Percentiles rank a stretch among this genome's conserved stretches.
phyloP scores from a whole-genome alignment of 768 basidiomycete species.

The Thelephora aurantiotincta region DNA sequence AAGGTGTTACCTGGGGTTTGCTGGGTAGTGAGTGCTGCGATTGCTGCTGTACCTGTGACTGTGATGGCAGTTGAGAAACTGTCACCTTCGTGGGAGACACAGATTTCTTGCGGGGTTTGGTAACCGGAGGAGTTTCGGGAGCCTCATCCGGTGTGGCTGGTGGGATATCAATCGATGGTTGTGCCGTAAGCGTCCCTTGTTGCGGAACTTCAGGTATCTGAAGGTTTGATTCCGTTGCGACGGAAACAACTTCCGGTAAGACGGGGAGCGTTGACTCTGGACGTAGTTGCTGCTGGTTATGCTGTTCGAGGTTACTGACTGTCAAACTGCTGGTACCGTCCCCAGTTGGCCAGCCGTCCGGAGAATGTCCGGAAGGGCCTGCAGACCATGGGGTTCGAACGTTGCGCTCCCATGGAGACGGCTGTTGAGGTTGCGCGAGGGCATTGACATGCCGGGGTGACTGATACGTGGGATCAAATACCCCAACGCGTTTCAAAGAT shows the following conservation, averaged over 20 bases:
- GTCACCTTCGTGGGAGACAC: too few species aligned
- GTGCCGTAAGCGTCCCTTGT: too few species aligned
- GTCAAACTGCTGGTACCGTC: slow-evolving; percentile 37
- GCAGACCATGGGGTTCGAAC: slow-evolving; percentile 4
- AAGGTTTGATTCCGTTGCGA: too few species aligned
- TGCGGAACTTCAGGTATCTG: too few species aligned
- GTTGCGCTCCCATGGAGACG: slow-evolving; percentile 10
- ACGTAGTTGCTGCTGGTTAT: slow-evolving; percentile 37
- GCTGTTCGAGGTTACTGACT: slow-evolving; percentile 42
- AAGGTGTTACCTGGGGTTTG: slow-evolving; percentile 10
- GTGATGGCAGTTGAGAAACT: background rate
- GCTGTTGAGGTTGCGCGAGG: slow-evolving; percentile 21
- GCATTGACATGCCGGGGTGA: slow-evolving; percentile 4
- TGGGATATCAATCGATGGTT: too few species aligned
- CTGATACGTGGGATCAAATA: slow-evolving; percentile 31
- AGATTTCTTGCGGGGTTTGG: too few species aligned
- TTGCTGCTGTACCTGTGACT: background rate
- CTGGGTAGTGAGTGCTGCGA: slow-evolving; percentile 14
- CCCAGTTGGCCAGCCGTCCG: slow-evolving; percentile 30
- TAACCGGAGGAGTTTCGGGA: too few species aligned
- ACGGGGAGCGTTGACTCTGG: slow-evolving; percentile 5
- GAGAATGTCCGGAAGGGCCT: slow-evolving; percentile 28
- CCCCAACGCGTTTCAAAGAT: slow-evolving; percentile 19
- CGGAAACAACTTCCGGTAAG: too few species aligned
- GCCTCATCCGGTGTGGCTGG: too few species aligned